Base-by-base conservation (phyloP, 345 rosid genomes). In the Conringia planisiliqua region DNA sequence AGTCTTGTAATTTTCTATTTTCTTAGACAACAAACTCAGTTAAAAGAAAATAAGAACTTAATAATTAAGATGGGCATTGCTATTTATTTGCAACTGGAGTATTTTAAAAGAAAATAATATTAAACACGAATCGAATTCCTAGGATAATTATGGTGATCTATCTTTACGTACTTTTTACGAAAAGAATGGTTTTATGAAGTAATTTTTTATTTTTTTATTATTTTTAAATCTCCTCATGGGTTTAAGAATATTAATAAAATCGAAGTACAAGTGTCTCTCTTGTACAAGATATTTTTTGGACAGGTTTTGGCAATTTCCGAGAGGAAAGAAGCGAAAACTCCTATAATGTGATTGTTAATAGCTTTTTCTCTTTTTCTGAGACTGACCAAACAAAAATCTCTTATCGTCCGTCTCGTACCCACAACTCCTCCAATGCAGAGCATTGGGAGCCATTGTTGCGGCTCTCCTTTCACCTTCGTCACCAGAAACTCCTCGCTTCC, bases 381-480 rank as follows among this genome's bases (percentile, higher is more conserved):
- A 56, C 58, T 62, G 40, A 5, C 24, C 30, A 51, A 48, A 17
- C 17, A 48, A 47, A 47, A 47, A 24, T 20, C 68, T 72, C 69
- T 78, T 58, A 57, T 77, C 76, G n/a, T 30, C 24, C 24, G 24
- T 22, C 24, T 48, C 26, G 24, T 6, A 35, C 10, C 10, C 38
- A 35, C 38, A 35, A 35, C 33, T 24, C 6, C 57, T 51, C 33
- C 69, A 51, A 78, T 78, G 81, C 77, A 78, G 77, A 51, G 68
- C 69, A 58, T 78, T 51, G 51, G 81, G 20, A 42, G 77, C 70
- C 81, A 66, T 54, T 66, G 81, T 71, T 60, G 62, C 77, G 24
- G 42, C 73, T 78, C 81, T 72, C 69, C 57, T 32, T 66, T 66
- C 73, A 42, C 59, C 68, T 71, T 77, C 77, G 46, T 51, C 77